phyloP scores from a whole-genome alignment of 1,284 basidiomycete genomes.

The Sporisorium exsertum region DNA sequence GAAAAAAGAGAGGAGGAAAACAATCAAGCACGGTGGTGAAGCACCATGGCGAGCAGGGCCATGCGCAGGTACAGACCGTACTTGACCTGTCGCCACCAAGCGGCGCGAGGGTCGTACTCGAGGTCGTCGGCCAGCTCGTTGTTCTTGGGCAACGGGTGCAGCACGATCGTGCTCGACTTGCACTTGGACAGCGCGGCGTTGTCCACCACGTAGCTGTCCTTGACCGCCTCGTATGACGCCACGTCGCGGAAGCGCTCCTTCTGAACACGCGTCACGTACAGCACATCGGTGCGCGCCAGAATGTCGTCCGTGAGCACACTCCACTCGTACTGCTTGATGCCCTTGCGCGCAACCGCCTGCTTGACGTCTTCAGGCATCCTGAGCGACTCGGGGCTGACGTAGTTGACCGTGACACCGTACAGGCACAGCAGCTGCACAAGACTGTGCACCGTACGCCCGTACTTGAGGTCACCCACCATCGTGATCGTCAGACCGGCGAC shows the following conservation, averaged over 20 bases:
- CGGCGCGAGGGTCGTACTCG: conserved; percentile 93
- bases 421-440: conserved; percentile 91
- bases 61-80: conserved; percentile 83
- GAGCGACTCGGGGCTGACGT: conserved; percentile 90
- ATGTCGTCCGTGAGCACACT: conserved; percentile 86
- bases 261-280: conserved; percentile 96
- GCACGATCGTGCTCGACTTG: conserved; percentile 96
- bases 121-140: conserved; percentile 99
- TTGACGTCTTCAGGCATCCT: conserved; percentile 91
- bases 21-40: conserved; percentile 34
- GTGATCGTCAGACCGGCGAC: conserved; percentile 97
- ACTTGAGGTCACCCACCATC: conserved; percentile 92
- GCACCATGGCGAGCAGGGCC: conserved; percentile 67
- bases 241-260: conserved; percentile 89
- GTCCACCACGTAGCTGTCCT: conserved; percentile 92
- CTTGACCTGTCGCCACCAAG: conserved; percentile 98
- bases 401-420: conserved; percentile 88
- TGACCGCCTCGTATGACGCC: conserved; percentile 88
- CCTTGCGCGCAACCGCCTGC: conserved; percentile 73
- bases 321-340: conserved; percentile 80
- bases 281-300: conserved; percentile 90
- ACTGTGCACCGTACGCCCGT: conserved; percentile 96
- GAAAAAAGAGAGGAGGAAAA: background rate
- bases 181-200: conserved; percentile 90
- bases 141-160: conserved; percentile 95